Percentiles rank a stretch among this genome's conserved stretches.
These are phyloP conservation scores for Ilyonectria mors-panacis DNA, from an alignment of 2,329 filamentous ascomycete genomes.

Conservation along the genomic window DNA sequence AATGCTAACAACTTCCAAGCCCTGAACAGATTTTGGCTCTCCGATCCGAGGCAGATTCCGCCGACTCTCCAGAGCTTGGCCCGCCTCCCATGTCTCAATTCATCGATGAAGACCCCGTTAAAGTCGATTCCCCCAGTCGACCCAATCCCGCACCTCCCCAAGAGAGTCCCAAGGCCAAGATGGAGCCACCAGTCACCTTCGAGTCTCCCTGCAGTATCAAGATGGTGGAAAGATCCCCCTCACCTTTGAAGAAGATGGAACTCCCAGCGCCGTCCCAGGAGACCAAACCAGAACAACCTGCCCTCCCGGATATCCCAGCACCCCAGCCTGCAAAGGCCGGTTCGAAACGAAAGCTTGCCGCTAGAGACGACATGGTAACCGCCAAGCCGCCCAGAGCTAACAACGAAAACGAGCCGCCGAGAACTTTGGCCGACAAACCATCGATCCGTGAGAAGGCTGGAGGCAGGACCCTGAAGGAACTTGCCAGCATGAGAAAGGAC, in stretches of 20 bases:
- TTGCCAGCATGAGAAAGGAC: conserved; percentile 60
- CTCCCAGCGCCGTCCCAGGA: conserved; percentile 11
- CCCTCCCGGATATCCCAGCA: conserved; percentile 28
- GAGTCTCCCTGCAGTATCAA: conserved; percentile 48
- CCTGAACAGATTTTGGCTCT: conserved; percentile 75
- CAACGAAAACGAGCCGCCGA: conserved; percentile 50
- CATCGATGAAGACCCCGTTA: conserved; percentile 69
- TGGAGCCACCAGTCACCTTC: conserved; percentile 51
- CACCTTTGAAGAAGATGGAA: conserved; percentile 49
- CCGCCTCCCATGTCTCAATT: conserved; percentile 73
- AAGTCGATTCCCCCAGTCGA: conserved; percentile 64
- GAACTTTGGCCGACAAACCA: conserved; percentile 42
- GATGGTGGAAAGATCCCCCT: conserved; percentile 38
- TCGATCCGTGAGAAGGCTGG: conserved; percentile 54
- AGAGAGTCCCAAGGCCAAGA: conserved; percentile 45
- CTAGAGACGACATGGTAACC: conserved; percentile 67
- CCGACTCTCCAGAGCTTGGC: conserved; percentile 79
- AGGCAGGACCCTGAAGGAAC: conserved; percentile 63
- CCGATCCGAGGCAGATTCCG: conserved; percentile 63
- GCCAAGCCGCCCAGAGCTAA: conserved; percentile 42
- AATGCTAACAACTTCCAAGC: conserved; percentile 58
- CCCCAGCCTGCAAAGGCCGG: conserved; percentile 59
- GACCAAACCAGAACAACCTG: conserved; percentile 11
- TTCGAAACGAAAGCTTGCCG: conserved; percentile 71
- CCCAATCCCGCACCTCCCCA: conserved; percentile 30